Evolutionary conservation across 139 green algal species (phyloP).

Genomic region (Tetradesmus lagerheimii): DNA sequence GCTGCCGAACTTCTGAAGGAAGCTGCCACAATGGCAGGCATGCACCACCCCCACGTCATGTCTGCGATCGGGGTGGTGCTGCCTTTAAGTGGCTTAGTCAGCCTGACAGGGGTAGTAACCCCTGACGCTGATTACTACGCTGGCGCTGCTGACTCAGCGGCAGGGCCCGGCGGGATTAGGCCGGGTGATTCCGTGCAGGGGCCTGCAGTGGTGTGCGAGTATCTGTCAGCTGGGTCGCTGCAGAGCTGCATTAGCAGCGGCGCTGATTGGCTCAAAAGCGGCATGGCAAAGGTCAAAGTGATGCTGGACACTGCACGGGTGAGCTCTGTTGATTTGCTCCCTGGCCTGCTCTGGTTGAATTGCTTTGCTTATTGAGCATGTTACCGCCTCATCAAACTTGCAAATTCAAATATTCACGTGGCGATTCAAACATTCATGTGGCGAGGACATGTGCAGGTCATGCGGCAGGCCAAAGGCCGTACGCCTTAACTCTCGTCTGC

Average conservation of each 20-base stretch:
- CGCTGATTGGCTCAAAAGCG: slow-evolving; percentile 50
- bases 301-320: slow-evolving; percentile 56
- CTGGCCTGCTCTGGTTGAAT: too few species aligned
- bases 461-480: too few species aligned
- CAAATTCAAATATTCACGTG: too few species aligned
- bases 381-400: too few species aligned
- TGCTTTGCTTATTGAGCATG: too few species aligned
- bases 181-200: slow-evolving; percentile 34
- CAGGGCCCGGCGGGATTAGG: not conserved
- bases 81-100: slow-evolving; percentile 12
- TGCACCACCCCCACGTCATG: slow-evolving; percentile 67
- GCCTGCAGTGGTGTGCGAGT: slow-evolving; percentile 82
- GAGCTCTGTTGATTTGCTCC: too few species aligned
- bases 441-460: too few species aligned
- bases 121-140: not conserved
- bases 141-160: not conserved
- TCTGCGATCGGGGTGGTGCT: slow-evolving; percentile 82
- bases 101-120: not conserved
- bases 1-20: slow-evolving; percentile 73
- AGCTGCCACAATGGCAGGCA: slow-evolving; percentile 69
- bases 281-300: slow-evolving; percentile 54
- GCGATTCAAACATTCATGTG: too few species aligned
- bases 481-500: too few species aligned
- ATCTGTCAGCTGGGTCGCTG: slow-evolving; percentile 74
- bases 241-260: slow-evolving; percentile 61